Evolutionary conservation across 148 eudicot genomes (phyloP), one percentile per base, ranked within the genome.

Genomic region (Oxyria digyna): DNA sequence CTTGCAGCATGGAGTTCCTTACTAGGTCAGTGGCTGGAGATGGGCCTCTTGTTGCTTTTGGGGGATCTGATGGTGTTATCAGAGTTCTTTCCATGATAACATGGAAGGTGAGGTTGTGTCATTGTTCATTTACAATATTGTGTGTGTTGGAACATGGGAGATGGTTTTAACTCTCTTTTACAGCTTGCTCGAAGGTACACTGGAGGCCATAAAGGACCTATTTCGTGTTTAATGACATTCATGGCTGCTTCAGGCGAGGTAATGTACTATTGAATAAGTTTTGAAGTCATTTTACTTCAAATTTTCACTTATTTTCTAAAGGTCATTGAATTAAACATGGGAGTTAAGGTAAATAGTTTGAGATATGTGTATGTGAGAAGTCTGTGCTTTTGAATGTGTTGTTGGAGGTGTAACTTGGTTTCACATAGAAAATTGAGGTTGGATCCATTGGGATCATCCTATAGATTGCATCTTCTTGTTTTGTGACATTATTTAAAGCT

Each of bases 151-250:
- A 33, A 26, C 23, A 31, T 26, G 69, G 32, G 74, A 26, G 27
- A 31, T 26, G 69, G 32, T 73, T 67, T 52, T 69, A 52, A 70
- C 42, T 69, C 68, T 26, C 74, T 77, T 71, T 48, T 79, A 74
- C 88, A 93, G 98, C 98, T 93, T 76, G 95, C 82, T 79, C 83
- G 96, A 74, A 89, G 98, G 82, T 93, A 89, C 77, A 89, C 95
- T 14, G 98, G 98, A 77, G 98, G 98, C 67, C 98, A 93, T 72
- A 93, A 93, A 78, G 96, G 96, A 78, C 77, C 98, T 72, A 85
- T 93, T 75, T 71, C 88, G 75, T 93, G 96, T 75, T 80, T 93
- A 78, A 89, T 89, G 95, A 89, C 91, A 66, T 93, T 93, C 87
- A 83, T 86, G 85, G 98, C 95, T 69, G 76, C 92, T 71, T 76